phyloP scores from a whole-genome alignment of 2,329 filamentous ascomycete species.

The Reticulascus tulasneorum region DNA sequence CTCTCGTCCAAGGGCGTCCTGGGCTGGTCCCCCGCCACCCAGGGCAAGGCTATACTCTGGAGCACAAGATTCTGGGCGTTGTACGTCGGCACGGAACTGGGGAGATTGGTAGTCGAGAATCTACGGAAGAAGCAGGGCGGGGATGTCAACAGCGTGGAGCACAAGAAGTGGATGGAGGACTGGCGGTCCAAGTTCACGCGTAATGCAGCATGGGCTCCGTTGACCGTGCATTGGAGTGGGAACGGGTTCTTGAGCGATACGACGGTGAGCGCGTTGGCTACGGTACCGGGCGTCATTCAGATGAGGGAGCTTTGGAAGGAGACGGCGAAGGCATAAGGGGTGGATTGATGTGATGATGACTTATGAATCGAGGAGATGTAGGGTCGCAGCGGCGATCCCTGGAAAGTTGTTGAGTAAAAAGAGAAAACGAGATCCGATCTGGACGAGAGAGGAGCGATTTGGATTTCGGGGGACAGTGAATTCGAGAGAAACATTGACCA shows the following conservation, averaged over 20 bases:
- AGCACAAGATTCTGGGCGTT: slow-evolving; percentile 77
- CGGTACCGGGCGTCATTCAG: slow-evolving; percentile 40
- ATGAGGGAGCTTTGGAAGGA: slow-evolving; percentile 42
- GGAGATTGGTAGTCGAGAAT: slow-evolving; percentile 53
- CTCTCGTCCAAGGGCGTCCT: slow-evolving; percentile 71
- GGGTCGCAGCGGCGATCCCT: background rate
- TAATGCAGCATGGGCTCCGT: slow-evolving; percentile 73
- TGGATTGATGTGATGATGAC: background rate
- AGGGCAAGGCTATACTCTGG: slow-evolving; percentile 62
- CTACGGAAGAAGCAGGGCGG: slow-evolving; percentile 29
- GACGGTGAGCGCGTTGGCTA: slow-evolving; percentile 36
- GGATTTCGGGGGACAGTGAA: too few relatives aligned
- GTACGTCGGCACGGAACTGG: slow-evolving; percentile 73
- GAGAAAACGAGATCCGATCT: too few relatives aligned
- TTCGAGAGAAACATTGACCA: too few relatives aligned
- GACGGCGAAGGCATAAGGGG: slow-evolving; percentile 20
- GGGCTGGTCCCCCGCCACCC: slow-evolving; percentile 49
- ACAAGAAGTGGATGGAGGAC: slow-evolving; percentile 40
- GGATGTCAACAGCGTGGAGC: slow-evolving; percentile 32
- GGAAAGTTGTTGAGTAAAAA: background rate
- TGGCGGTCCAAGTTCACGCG: slow-evolving; percentile 67
- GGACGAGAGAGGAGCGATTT: too few relatives aligned
- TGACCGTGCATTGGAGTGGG: slow-evolving; percentile 80
- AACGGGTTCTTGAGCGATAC: slow-evolving; percentile 52
- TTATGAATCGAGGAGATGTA: too few relatives aligned